A percentile compares a stretch with the other conserved stretches of the same genome.
These are phyloP conservation scores for Phytophthora tubulina DNA, from an alignment of 352 stramenopile species.

Conservation along the genomic window DNA sequence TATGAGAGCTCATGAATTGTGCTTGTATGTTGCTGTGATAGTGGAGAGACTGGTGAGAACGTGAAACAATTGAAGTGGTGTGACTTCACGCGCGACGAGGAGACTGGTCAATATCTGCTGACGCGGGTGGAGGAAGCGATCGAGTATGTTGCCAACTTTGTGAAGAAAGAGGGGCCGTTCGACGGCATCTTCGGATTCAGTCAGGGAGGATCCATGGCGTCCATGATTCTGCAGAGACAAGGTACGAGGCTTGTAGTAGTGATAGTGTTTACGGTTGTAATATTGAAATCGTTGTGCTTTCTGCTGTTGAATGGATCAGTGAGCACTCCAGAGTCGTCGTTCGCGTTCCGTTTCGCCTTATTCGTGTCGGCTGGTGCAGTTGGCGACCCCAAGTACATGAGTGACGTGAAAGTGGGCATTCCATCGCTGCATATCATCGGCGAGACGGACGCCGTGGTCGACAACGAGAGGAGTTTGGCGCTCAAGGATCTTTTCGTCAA, in stretches of 20 bases:
- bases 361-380: constrained; percentile 70
- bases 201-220: constrained; percentile 80
- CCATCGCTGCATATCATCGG: constrained; percentile 88
- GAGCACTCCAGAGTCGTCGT: constrained; percentile 51
- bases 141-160: constrained; percentile 71
- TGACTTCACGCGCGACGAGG: constrained; percentile 61
- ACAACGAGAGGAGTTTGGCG: constrained; percentile 60
- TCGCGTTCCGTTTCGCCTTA: constrained; percentile 78
- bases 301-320: constrained; percentile 35
- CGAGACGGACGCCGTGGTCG: constrained; percentile 78
- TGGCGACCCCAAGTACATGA: constrained; percentile 57
- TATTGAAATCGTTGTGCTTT: not conserved
- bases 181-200: constrained; percentile 89
- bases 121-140: constrained; percentile 69
- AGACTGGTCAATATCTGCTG: constrained; percentile 54
- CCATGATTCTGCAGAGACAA: constrained; percentile 75
- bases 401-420: constrained; percentile 55
- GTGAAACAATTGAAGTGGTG: constrained; percentile 82
- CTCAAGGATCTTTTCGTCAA: constrained; percentile 67
- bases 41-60: constrained; percentile 47
- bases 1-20: not conserved
- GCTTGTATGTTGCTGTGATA: constrained; percentile 2
- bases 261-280: not conserved
- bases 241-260: constrained; percentile 31
- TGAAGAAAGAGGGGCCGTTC: constrained; percentile 81